Evolutionary conservation across 2,329 filamentous ascomycete species (phyloP).

Genomic region (Cryphonectria parasitica): DNA sequence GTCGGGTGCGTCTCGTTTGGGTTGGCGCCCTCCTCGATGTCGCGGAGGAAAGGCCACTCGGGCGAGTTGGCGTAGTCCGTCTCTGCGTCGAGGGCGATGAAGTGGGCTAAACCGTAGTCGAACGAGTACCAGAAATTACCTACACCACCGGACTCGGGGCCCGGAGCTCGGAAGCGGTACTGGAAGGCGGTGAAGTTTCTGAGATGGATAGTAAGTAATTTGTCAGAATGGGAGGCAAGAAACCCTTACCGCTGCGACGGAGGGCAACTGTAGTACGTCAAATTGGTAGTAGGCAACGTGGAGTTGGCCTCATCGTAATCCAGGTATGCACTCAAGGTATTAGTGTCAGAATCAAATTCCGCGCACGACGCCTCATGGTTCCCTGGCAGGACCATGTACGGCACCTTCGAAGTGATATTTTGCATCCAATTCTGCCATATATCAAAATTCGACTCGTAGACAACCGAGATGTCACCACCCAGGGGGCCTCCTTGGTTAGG

Average conservation of each 20-base stretch:
- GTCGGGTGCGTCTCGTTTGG: slow-evolving; percentile 46
- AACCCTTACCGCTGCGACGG: slow-evolving; percentile 48
- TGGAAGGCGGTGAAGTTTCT: slow-evolving; percentile 56
- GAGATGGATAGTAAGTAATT: background rate
- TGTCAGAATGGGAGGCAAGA: background rate
- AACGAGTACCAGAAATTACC: slow-evolving; percentile 60
- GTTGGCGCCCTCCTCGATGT: slow-evolving; percentile 36
- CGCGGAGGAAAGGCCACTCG: slow-evolving; percentile 48
- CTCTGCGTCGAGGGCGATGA: slow-evolving; percentile 51
- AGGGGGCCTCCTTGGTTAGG: slow-evolving; percentile 50
- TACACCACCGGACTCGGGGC: slow-evolving; percentile 50
- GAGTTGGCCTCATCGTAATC: slow-evolving; percentile 48
- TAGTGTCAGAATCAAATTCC: slow-evolving; percentile 51
- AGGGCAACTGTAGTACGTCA: slow-evolving; percentile 57
- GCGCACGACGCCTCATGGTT: slow-evolving; percentile 55
- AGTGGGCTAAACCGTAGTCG: slow-evolving; percentile 58
- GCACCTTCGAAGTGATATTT: slow-evolving; percentile 46
- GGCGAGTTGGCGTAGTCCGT: slow-evolving; percentile 55
- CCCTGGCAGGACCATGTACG: slow-evolving; percentile 54
- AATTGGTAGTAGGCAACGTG: slow-evolving; percentile 40
- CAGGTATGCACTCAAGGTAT: slow-evolving; percentile 51
- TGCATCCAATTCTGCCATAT: slow-evolving; percentile 56
- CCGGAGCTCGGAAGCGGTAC: slow-evolving; percentile 56
- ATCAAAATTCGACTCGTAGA: slow-evolving; percentile 57
- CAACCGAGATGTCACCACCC: slow-evolving; percentile 52